phyloP scores from a whole-genome alignment of 768 basidiomycete species.

The Suillus lakei region DNA sequence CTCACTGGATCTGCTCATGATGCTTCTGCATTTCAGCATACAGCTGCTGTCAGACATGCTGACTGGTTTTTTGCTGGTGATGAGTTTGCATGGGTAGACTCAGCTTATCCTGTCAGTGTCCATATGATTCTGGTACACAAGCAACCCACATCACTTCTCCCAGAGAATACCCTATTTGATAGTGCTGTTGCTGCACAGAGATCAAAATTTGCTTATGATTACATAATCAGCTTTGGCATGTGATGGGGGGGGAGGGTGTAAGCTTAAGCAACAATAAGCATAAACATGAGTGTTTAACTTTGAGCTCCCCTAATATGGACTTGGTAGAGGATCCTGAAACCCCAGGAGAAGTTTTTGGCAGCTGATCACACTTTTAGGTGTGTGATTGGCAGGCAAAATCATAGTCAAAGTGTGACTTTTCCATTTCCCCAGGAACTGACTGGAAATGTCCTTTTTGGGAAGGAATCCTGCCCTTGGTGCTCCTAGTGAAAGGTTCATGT shows the following conservation, averaged over 20 bases:
- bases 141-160: not conserved
- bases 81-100: conserved; percentile 22
- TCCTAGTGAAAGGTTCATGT: too few species aligned
- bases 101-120: too few species aligned
- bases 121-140: not conserved
- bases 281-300: too few species aligned
- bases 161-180: conserved; percentile 17
- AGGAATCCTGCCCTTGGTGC: too few species aligned
- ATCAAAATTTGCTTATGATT: too few species aligned
- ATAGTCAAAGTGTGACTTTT: not conserved
- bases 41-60: conserved; percentile 27
- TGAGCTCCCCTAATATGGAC: too few species aligned
- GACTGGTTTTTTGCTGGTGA: conserved; percentile 30
- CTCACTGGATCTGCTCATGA: conserved; percentile 41
- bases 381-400: not conserved
- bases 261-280: too few species aligned
- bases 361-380: not conserved
- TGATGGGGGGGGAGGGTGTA: too few species aligned
- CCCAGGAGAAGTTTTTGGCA: not conserved
- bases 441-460: too few species aligned
- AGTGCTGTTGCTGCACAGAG: conserved; percentile 20
- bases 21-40: conserved; percentile 38
- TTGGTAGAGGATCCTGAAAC: too few species aligned
- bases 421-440: not conserved
- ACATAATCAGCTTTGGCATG: too few species aligned